Evolutionary conservation across 352 stramenopile genomes (phyloP), one percentile per base, ranked within the genome.

Genomic region (Phytopythium chamaehyphon): DNA sequence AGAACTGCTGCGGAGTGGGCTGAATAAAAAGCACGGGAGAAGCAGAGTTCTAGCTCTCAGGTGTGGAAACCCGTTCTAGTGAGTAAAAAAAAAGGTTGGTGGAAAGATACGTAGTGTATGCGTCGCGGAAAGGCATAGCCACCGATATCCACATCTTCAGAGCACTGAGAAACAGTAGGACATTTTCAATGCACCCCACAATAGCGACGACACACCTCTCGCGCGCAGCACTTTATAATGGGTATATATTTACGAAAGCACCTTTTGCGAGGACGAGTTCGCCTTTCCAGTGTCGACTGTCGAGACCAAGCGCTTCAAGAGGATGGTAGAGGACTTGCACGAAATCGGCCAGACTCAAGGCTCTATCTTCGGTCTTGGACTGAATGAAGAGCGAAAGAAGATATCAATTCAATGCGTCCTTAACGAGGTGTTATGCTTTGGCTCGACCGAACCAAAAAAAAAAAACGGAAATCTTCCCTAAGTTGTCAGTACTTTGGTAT

Each of bases 1-100:
- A 15, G 42, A 47, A 31, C 40, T 47, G 40, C 40, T 47, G 15
- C n/a, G 12, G 18, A 47, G 40, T 18, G 40, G 40, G 40, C 40
- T 47, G 40, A 47, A 26, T 5, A 18, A 18, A 12, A 42, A 42
- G n/a, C 37, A 42, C 37, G 37, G 37, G 15, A 7, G 6, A 16
- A 42, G 37, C 12, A 6, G 37, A 42, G 14, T 42, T n/a, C 12
- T 5, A 42, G 37, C 37, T 5, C 15, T 42, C 37, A 42, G 37
- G n/a, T 12, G 12, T 21, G 37, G 37, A 42, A 6, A 21, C 6
- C 12, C n/a, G n/a, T 42, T 42, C 14, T 42, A 42, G 37, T 11
- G 14, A 42, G 37, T 11, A 7, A 10, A 33, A 42, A 42, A 42
- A 42, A n/a, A n/a, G n/a, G 37, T 42, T 5, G 37, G 33, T 42